Base-by-base conservation (phyloP, 2,329 filamentous ascomycete genomes). In the Sarocladiaceae sp. region DNA sequence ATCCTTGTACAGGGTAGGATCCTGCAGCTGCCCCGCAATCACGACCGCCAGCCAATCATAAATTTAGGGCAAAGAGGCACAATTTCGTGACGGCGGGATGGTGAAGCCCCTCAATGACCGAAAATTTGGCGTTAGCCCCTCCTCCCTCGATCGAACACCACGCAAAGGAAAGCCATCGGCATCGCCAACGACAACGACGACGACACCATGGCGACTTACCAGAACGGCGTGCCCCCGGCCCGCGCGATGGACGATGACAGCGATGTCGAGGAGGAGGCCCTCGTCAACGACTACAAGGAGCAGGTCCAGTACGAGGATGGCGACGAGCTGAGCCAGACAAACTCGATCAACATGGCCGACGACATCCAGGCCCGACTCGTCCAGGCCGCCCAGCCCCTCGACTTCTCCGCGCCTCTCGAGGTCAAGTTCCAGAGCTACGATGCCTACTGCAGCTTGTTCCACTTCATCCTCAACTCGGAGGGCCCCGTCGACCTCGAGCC, bases 401-500 rank as follows among this genome's bases (percentile, higher is more conserved):
- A 98, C 65, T 97, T 95, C 68, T 89, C 93, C 61, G 93, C 93
- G 39, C 88, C 90, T 26, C 78, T 98, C 46, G 93, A 97, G 69
- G 87, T 88, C 66, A 97, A 97, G 73, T 96, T 97, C 73, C 84
- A 88, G 67, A 96, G 90, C 73, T 98, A 98, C 76, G 93, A 98
- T 73, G 88, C 88, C 65, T 98, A 98, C 79, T 98, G 93, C 83
- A 95, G 88, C 69, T 75, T 98, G 58, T 98, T 98, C 75, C 93
- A 98, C 74, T 97, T 88, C 71, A 96, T 98, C 66, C 76, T 98
- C 63, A 98, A 98, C 79, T 97, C 91, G 42, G 93, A 97, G 55
- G 93, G 93, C n/a, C 93, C 93, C 13, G 91, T 98, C 48, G 93
- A 98, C 63, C 76, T 98, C 55, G 93, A 98, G 68, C 86, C 91